Percentiles rank a stretch among this genome's conserved stretches.
These are phyloP conservation scores for Blastobotrys terrestris DNA, from an alignment of 805 yeast species.

Conservation along the genomic window DNA sequence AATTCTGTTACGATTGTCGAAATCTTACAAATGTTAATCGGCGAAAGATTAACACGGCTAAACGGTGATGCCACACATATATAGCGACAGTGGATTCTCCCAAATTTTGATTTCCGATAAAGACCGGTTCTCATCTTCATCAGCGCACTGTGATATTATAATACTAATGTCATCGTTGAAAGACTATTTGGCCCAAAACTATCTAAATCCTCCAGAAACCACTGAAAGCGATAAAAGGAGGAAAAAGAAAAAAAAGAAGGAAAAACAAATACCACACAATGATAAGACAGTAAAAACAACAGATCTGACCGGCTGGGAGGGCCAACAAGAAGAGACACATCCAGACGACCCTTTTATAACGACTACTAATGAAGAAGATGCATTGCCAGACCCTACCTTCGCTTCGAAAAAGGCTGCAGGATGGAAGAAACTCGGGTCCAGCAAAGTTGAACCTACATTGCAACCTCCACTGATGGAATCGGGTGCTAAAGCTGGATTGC, in stretches of 20 bases:
- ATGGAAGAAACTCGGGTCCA: slow-evolving; percentile 22
- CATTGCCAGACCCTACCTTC: slow-evolving; percentile 11
- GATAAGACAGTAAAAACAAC: slow-evolving; percentile 20
- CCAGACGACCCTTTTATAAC: no score
- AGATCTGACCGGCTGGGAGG: slow-evolving; percentile 17
- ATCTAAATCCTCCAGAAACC: slow-evolving; percentile 30
- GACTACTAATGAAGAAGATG: no score
- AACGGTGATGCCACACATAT: no score
- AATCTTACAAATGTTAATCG: no score
- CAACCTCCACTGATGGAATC: background rate
- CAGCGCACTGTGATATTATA: background rate
- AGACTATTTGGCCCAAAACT: slow-evolving; percentile 42
- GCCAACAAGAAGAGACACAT: no score
- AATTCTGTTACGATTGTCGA: no score
- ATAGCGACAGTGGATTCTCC: no score
- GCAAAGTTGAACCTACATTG: background rate
- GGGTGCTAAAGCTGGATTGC: slow-evolving; percentile 36
- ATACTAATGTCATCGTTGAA: slow-evolving; percentile 39
- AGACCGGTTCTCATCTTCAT: background rate
- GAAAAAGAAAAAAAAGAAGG: slow-evolving; percentile 20
- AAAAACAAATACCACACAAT: background rate
- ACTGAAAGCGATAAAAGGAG: slow-evolving; percentile 25
- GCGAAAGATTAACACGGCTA: no score
- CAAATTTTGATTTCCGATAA: no score
- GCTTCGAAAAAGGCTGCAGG: slow-evolving; percentile 30